Evolutionary conservation across 2,329 filamentous ascomycete genomes (phyloP).

Genomic region (Cytospora piceicola): DNA sequence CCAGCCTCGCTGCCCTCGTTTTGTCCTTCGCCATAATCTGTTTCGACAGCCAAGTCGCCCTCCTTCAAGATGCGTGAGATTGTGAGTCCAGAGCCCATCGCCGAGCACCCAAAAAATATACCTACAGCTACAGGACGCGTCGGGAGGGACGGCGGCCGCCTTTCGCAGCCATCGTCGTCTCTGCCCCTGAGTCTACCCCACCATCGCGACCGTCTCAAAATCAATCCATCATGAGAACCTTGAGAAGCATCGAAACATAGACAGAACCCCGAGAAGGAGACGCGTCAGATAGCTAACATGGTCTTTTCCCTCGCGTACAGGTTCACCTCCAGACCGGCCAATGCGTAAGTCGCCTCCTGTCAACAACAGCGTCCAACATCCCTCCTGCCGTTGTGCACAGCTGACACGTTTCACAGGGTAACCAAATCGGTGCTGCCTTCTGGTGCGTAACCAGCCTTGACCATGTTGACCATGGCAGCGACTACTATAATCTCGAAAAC

Average conservation of each 20-base stretch:
- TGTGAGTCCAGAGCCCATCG: constrained; percentile 52
- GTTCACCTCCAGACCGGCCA: constrained; percentile 99
- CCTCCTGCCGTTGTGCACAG: constrained; percentile 1
- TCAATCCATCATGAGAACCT: not conserved
- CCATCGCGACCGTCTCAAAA: constrained; percentile 30
- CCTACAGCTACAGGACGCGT: constrained; percentile 35
- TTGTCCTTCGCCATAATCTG: constrained; percentile 13
- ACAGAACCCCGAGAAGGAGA: constrained; percentile 28
- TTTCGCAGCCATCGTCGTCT: constrained; percentile 23
- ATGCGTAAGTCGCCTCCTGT: constrained; percentile 69
- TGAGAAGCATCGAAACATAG: constrained; percentile 11
- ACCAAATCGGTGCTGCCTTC: constrained; percentile 99
- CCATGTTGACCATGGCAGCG: constrained; percentile 12
- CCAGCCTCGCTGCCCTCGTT: constrained; percentile 15
- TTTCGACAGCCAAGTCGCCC: constrained; percentile 19
- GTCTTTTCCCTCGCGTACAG: constrained; percentile 57
- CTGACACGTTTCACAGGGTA: constrained; percentile 67
- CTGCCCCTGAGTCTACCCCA: constrained; percentile 38
- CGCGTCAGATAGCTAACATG: constrained; percentile 56
- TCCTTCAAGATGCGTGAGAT: constrained; percentile 73
- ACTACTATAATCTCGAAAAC: constrained; percentile 15
- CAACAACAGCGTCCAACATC: constrained; percentile 9
- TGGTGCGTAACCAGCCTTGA: constrained; percentile 64
- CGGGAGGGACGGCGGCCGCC: constrained; percentile 25
- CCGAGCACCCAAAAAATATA: constrained; percentile 8